Base-by-base conservation (phyloP, 2,329 filamentous ascomycete genomes). In the Trichocomaceae sp. region DNA sequence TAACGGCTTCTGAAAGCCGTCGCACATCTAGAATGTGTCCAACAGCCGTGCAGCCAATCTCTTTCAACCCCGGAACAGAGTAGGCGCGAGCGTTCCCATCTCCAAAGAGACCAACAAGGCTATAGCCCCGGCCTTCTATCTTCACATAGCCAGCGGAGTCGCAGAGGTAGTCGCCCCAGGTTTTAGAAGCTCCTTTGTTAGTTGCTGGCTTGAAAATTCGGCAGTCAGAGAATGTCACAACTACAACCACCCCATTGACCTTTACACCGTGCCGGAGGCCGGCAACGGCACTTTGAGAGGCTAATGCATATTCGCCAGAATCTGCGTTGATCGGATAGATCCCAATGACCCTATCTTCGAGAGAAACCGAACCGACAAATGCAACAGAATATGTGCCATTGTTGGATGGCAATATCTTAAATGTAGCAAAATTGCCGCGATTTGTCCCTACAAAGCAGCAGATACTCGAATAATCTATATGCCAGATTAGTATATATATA, bases 371-470 rank as follows among this genome's bases (percentile, higher is more conserved):
- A 1, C 92, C 93, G 1, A 82, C 87, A 49, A 86, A 80, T 54
- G 86, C 81, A 12, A 83, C 88, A 10, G 82, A 79, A 69, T 95
- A 97, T 10, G 84, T 79, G 4, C 85, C 82, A 52, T 80, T 82
- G 9, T 75, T 64, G 13, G 85, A 80, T 0, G 93, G 93, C 2
- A 97, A 75, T 20, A 99, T 78, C 73, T 96, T 96, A 74, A 97
- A 92, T 0, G 92, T 97, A 6, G 85, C 83, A 17, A 97, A 76
- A 63, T 88, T 89, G 41, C 93, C 93, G 29, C 83, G 71, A 61
- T 86, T 91, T 0, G 93, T 97, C 19, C 93, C 93, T 1, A 95
- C 88, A 62, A 97, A 95, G 61, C 93, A 87, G 56, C 86, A 83
- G 55, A 99, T 95, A 64, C 90, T 96, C 1, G 93, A 97, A 68